Conservation (phyloP, 257 asterid genomes). For the Thymus quinquecostatus region DNA sequence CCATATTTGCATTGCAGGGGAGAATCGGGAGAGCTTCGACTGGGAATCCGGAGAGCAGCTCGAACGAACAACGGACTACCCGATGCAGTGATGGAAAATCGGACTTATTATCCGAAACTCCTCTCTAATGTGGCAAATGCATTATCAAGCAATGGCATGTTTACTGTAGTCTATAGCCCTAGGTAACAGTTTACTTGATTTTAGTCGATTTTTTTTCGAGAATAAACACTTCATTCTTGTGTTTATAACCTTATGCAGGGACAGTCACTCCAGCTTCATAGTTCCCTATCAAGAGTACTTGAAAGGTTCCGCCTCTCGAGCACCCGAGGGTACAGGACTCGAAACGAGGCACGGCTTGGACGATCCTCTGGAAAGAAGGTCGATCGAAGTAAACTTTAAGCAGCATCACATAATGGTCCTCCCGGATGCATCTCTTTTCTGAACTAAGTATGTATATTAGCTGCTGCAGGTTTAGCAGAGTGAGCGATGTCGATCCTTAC, state of each 20-base stretch:
- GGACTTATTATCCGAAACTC: slow-evolving; percentile 60
- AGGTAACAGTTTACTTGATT: slow-evolving; percentile 46
- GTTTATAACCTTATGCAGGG: slow-evolving; percentile 40
- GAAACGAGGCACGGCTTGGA: slow-evolving; percentile 70
- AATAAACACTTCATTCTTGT: background rate
- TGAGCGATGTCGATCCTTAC: slow-evolving; percentile 60
- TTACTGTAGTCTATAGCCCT: slow-evolving; percentile 77
- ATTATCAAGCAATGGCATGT: slow-evolving; percentile 54
- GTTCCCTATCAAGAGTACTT: slow-evolving; percentile 68
- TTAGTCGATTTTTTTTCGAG: background rate
- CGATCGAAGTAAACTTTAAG: slow-evolving; percentile 4
- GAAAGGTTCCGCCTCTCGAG: slow-evolving; percentile 48
- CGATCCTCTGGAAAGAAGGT: slow-evolving; percentile 89
- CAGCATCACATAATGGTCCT: background rate
- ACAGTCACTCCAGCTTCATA: slow-evolving; percentile 65
- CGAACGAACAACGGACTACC: slow-evolving; percentile 81
- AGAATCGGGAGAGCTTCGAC: slow-evolving; percentile 74
- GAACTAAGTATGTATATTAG: slow-evolving; percentile 1
- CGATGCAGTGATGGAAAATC: slow-evolving; percentile 71
- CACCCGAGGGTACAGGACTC: slow-evolving; percentile 68
- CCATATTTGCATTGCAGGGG: slow-evolving; percentile 53
- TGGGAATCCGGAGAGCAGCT: slow-evolving; percentile 95
- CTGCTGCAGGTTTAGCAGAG: slow-evolving; percentile 65
- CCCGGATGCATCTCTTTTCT: slow-evolving; percentile 20
- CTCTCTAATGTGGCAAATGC: slow-evolving; percentile 78